Percentiles rank a stretch among this genome's conserved stretches.
Evolutionary conservation across 148 eudicot genomes (phyloP).

Genomic region (Cornus controversa): DNA sequence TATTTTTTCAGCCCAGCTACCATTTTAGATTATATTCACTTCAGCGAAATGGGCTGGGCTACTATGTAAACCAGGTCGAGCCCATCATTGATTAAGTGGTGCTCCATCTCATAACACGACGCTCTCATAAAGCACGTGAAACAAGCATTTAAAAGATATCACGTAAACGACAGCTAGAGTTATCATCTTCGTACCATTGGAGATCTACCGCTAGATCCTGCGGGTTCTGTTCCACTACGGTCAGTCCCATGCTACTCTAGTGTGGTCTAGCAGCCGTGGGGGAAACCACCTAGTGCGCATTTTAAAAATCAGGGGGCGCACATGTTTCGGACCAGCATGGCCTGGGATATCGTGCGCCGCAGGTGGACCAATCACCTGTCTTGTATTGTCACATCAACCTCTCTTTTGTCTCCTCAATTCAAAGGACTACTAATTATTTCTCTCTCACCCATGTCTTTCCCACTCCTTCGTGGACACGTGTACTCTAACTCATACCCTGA

Average conservation of each 20-base stretch:
- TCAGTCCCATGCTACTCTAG: not conserved
- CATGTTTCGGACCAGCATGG: no score
- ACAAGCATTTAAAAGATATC: not conserved
- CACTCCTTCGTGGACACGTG: not conserved
- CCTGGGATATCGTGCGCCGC: no score
- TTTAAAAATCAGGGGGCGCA: no score
- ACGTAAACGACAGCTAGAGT: not conserved
- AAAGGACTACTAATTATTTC: not conserved
- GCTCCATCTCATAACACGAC: no score
- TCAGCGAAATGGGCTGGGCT: not conserved
- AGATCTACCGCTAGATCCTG: not conserved
- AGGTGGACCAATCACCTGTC: not conserved
- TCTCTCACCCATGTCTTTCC: no score
- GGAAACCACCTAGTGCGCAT: no score
- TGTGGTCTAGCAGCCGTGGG: not conserved
- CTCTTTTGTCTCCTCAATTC: not conserved
- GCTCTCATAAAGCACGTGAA: not conserved
- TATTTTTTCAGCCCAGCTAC: no score
- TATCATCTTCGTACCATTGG: not conserved
- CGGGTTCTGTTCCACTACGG: not conserved
- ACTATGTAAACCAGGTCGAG: no score
- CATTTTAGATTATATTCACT: no score
- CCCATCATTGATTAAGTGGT: no score
- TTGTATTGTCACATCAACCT: not conserved
- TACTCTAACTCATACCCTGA: no score